phyloP scores from a whole-genome alignment of 1,139 yeast genomes.

The Hansenula sp. region DNA sequence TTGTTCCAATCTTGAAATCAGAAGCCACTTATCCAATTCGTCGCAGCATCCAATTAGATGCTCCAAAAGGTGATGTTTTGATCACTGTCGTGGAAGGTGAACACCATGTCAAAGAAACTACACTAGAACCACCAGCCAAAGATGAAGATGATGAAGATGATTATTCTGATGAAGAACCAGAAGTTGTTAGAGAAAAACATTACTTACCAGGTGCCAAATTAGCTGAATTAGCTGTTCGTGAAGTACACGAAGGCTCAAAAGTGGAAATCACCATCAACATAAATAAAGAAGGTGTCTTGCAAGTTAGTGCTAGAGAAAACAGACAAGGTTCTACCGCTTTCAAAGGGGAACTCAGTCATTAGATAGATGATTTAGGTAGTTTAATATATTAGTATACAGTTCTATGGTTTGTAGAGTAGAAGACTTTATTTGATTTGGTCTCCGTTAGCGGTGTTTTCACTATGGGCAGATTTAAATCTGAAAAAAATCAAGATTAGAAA shows the following conservation, averaged over 20 bases:
- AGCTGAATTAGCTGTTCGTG: conserved; percentile 75
- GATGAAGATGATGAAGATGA: conserved; percentile 51
- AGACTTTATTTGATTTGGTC: too few relatives aligned
- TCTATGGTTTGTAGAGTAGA: not conserved
- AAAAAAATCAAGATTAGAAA: too few relatives aligned
- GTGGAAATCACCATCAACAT: conserved; percentile 82
- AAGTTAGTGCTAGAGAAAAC: conserved; percentile 78
- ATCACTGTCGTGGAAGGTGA: conserved; percentile 83
- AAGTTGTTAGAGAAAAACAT: conserved; percentile 66
- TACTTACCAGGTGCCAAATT: conserved; percentile 72
- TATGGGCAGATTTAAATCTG: too few relatives aligned
- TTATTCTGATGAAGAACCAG: conserved; percentile 73
- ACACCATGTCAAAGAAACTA: conserved; percentile 72
- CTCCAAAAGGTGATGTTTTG: conserved; percentile 59
- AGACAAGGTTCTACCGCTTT: conserved; percentile 48
- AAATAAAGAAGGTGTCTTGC: conserved; percentile 78
- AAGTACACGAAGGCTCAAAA: conserved; percentile 56
- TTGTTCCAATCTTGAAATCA: conserved; percentile 68
- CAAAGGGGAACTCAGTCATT: conserved; percentile 19
- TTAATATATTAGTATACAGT: not conserved
- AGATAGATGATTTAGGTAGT: not conserved
- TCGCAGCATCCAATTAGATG: conserved; percentile 63
- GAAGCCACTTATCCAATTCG: conserved; percentile 94
- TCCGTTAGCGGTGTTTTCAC: too few relatives aligned
- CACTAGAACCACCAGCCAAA: conserved; percentile 61